Conservation (phyloP, 768 basidiomycete genomes). For the Erythrobasidium yunnanense region DNA sequence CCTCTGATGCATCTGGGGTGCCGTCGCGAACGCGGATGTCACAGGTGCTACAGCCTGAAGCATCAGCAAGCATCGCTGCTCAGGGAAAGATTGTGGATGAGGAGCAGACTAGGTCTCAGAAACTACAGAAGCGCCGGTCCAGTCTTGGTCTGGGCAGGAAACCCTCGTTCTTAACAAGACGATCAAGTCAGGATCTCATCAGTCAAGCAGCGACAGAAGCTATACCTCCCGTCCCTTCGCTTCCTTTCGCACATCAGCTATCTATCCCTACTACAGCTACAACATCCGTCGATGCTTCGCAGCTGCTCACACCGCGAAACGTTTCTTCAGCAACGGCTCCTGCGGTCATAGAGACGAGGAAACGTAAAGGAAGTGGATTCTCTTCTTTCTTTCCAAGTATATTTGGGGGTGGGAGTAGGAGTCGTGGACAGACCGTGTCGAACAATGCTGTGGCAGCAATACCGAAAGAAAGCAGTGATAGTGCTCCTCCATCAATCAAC, state of each 20-base stretch:
- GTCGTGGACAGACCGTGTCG: too few species aligned
- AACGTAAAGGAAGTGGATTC: not conserved
- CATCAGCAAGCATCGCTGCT: too few species aligned
- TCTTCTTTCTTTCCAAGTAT: not conserved
- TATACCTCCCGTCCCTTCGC: not conserved
- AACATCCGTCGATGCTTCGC: too few species aligned
- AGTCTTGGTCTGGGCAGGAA: conserved; percentile 8
- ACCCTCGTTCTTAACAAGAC: not conserved
- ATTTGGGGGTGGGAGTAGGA: too few species aligned
- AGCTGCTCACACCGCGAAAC: not conserved
- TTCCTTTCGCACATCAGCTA: not conserved
- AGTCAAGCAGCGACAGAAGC: too few species aligned
- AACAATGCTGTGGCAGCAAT: too few species aligned
- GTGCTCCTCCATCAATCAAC: not conserved
- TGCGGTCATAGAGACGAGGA: not conserved
- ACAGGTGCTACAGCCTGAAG: not conserved
- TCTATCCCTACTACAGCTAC: not conserved
- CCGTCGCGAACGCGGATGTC: not conserved
- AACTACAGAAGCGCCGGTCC: conserved; percentile 5
- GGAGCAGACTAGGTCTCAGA: not conserved
- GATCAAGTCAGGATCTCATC: not conserved
- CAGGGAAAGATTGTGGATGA: too few species aligned
- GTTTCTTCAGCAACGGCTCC: conserved; percentile 14
- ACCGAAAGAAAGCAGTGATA: not conserved
- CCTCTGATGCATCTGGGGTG: not conserved